Percentiles rank a stretch among this genome's conserved stretches.
These are phyloP conservation scores for Monilinia fructicola DNA, from an alignment of 2,329 filamentous ascomycete species.

Conservation along the genomic window DNA sequence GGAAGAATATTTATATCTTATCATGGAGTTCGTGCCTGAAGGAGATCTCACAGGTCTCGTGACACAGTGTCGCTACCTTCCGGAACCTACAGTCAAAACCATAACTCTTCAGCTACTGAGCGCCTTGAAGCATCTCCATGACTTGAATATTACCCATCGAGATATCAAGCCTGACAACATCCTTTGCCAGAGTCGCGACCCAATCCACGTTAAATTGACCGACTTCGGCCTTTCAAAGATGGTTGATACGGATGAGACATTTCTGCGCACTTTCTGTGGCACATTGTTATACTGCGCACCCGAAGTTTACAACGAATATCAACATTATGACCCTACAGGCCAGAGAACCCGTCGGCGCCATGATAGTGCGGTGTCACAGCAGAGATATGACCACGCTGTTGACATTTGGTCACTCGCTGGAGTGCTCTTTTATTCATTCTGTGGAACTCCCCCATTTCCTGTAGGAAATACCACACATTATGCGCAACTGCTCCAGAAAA, in stretches of 20 bases:
- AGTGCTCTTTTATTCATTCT: constrained; percentile 86
- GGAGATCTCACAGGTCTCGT: constrained; percentile 83
- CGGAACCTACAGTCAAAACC: constrained; percentile 65
- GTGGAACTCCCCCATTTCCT: constrained; percentile 75
- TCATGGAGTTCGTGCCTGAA: constrained; percentile 87
- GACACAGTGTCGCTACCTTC: constrained; percentile 57
- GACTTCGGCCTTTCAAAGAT: constrained; percentile 98
- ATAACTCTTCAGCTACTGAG: constrained; percentile 77
- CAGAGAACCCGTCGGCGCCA: constrained; percentile 48
- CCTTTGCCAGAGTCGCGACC: constrained; percentile 69
- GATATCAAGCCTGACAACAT: constrained; percentile 99
- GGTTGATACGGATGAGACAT: constrained; percentile 78
- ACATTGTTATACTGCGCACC: constrained; percentile 95
- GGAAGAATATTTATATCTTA: constrained; percentile 81
- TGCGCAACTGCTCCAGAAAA: constrained; percentile 71
- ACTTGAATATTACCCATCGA: constrained; percentile 89
- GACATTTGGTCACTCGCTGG: constrained; percentile 97
- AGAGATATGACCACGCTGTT: constrained; percentile 85
- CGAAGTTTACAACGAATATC: constrained; percentile 82
- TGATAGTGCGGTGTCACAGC: constrained; percentile 39
- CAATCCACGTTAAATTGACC: constrained; percentile 83
- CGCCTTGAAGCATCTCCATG: constrained; percentile 83
- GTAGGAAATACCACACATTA: constrained; percentile 75
- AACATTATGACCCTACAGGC: constrained; percentile 67
- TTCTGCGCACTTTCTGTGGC: constrained; percentile 93